Evolutionary conservation across 2,329 filamentous ascomycete species (phyloP), one percentile per base, ranked within the genome.

Genomic region (Fusarium nisikadoi): DNA sequence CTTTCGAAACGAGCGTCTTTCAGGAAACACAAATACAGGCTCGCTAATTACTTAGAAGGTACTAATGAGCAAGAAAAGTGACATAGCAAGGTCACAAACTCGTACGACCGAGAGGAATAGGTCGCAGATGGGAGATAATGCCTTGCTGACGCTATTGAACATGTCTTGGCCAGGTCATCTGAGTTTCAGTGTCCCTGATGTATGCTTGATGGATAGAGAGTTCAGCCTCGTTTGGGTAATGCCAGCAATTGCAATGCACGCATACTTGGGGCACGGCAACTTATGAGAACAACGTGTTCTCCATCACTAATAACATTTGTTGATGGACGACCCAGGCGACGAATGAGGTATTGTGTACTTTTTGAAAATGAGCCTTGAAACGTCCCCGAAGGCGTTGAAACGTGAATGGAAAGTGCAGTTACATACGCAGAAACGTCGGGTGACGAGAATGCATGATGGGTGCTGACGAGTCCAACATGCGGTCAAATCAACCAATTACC

Each of bases 401-500:
- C 20, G 23, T 13, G 17, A 35, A 33, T 27, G 11, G 31, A 27
- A 49, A 25, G 46, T 43, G 23, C 36, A 25, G 33, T 38, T 43
- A 5, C 25, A 39, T n/a, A 33, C 33, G 43, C 43, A 50, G 17
- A 23, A 31, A 23, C 20, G 8, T 4, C 31, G 20, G 33, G 43
- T 43, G 54, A 41, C 14, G 23, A 58, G 25, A 43, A 41, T 62
- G 52, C 39, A 55, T 41, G 16, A 52, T 41, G 46, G 27, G 33
- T 72, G 70, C 60, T 72, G 69, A 72, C 69, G 33, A 72, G 47
- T 46, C 25, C 29, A 20, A 41, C 42, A 72, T 72, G 70, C 60
- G 69, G 69, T n/a, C 39, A 14, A 35, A 31, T 23, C 35, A 46
- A 23, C 70, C 53, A 72, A 72, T 70, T 36, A 36, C 31, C 36